Percentiles rank a stretch among this genome's conserved stretches.
Conservation (phyloP, 441 rosid species). For the Populus hybrid region DNA sequence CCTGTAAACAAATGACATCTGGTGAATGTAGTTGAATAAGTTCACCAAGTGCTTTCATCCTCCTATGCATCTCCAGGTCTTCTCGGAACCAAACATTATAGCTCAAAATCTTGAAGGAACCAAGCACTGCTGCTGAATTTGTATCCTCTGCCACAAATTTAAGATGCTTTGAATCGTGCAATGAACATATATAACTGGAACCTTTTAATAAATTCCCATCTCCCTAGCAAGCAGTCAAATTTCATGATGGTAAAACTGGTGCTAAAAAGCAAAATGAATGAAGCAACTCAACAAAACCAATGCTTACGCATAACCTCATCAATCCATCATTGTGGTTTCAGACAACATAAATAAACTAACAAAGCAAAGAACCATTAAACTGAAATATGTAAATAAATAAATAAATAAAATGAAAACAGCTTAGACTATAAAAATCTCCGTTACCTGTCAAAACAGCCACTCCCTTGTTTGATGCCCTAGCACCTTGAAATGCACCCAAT, state of each 20-base stretch:
- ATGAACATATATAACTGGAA: not conserved
- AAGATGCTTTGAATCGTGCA: not conserved
- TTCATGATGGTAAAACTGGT: not conserved
- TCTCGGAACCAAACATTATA: slow-evolving; percentile 98
- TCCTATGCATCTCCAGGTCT: slow-evolving; percentile 67
- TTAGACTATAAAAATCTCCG: no score
- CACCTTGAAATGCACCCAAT: not conserved
- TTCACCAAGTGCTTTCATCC: slow-evolving; percentile 85
- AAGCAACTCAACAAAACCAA: not conserved
- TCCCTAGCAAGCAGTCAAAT: not conserved
- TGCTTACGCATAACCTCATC: not conserved
- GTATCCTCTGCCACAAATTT: slow-evolving; percentile 31
- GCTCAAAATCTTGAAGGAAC: slow-evolving; percentile 66
- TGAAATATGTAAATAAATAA: no score
- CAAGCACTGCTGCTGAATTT: slow-evolving; percentile 27
- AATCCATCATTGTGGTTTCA: not conserved
- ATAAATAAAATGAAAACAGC: not conserved
- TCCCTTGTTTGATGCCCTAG: not conserved
- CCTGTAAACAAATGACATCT: slow-evolving; percentile 88
- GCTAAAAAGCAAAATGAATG: not conserved
- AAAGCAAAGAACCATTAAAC: not conserved
- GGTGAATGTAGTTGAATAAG: slow-evolving; percentile 77
- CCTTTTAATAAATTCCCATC: not conserved
- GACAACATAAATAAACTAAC: not conserved
- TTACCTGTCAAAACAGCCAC: not conserved